Percentiles rank a stretch among this genome's conserved stretches.
Conservation (phyloP, 179 eudicot genomes). For the Amaranthus tricolor region DNA sequence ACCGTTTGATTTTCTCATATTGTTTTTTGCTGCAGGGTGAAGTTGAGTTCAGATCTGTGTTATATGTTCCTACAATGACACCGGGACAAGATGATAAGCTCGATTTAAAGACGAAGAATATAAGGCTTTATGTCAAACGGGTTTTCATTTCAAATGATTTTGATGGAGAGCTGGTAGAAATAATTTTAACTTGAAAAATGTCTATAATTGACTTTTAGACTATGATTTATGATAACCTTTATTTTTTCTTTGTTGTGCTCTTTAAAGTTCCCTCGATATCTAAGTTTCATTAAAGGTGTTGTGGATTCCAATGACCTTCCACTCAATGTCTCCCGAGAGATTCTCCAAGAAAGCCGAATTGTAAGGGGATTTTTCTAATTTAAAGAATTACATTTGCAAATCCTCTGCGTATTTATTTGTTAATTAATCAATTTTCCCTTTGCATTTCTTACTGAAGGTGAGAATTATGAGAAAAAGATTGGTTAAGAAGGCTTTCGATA, state of each 20-base stretch:
- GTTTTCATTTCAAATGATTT: slow-evolving; percentile 98
- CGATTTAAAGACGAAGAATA: slow-evolving; percentile 83
- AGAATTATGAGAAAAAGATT: slow-evolving; percentile 86
- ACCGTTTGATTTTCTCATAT: background rate
- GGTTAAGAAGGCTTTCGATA: slow-evolving; percentile 94
- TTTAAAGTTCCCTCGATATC: slow-evolving; percentile 82
- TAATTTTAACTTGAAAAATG: background rate
- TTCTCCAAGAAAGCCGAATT: slow-evolving; percentile 95
- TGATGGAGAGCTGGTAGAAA: slow-evolving; percentile 91
- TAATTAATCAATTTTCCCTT: background rate
- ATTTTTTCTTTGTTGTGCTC: slow-evolving; percentile 8
- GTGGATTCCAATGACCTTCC: slow-evolving; percentile 99
- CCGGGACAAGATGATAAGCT: slow-evolving; percentile 73
- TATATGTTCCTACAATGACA: slow-evolving; percentile 72
- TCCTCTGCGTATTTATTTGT: background rate
- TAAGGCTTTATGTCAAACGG: slow-evolving; percentile 88
- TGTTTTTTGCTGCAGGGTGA: slow-evolving; percentile 64
- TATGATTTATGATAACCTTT: background rate
- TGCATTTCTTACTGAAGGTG: slow-evolving; percentile 43
- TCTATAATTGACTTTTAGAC: background rate
- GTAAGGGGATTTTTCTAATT: slow-evolving; percentile 46
- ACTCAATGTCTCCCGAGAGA: slow-evolving; percentile 94
- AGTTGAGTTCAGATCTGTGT: slow-evolving; percentile 89
- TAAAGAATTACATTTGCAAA: background rate
- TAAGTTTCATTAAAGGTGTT: slow-evolving; percentile 92